A percentile compares a stretch with the other conserved stretches of the same genome.
These are phyloP conservation scores for Pythium oligandrum DNA, from an alignment of 352 stramenopile species.

Conservation along the genomic window DNA sequence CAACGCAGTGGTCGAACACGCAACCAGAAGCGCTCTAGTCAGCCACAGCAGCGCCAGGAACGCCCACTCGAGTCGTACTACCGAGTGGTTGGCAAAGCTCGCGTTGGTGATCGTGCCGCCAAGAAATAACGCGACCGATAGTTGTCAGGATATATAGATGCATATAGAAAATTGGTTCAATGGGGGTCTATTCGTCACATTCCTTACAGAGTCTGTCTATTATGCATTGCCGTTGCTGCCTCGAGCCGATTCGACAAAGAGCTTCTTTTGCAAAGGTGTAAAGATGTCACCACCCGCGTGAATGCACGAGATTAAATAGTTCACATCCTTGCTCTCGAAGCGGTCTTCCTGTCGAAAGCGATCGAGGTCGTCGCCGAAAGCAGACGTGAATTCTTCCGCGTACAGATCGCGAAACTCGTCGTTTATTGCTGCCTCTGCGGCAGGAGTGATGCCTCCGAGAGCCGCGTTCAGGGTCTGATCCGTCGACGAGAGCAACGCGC, in stretches of 20 bases:
- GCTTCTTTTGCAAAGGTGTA: conserved; percentile 74
- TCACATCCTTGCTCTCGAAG: conserved; percentile 85
- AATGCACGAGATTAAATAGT: conserved; percentile 88
- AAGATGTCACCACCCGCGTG: conserved; percentile 76
- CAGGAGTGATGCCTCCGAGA: conserved; percentile 16
- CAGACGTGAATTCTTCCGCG: conserved; percentile 80
- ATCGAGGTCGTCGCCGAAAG: conserved; percentile 82
- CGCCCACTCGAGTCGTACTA: conserved; percentile 77
- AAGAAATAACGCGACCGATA: conserved; percentile 14
- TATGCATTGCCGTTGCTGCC: conserved; percentile 10
- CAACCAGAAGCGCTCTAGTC: conserved; percentile 31
- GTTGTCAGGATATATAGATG: too few relatives aligned
- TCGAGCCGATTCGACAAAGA: conserved; percentile 64
- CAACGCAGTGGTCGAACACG: conserved; percentile 62
- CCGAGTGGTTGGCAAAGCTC: conserved; percentile 53
- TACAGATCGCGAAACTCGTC: conserved; percentile 75
- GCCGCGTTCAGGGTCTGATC: conserved; percentile 38
- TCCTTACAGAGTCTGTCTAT: too few relatives aligned
- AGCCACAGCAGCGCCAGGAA: conserved; percentile 34
- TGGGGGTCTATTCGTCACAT: too few relatives aligned
- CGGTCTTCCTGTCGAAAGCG: conserved; percentile 81
- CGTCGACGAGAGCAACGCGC: conserved; percentile 37
- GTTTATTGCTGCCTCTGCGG: conserved; percentile 18
- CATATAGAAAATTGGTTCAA: too few relatives aligned
- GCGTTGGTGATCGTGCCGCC: conserved; percentile 16